Evolutionary conservation across 306 rosid species (phyloP), one percentile per base, ranked within the genome.

Genomic region (Trichosanthes truncata): DNA sequence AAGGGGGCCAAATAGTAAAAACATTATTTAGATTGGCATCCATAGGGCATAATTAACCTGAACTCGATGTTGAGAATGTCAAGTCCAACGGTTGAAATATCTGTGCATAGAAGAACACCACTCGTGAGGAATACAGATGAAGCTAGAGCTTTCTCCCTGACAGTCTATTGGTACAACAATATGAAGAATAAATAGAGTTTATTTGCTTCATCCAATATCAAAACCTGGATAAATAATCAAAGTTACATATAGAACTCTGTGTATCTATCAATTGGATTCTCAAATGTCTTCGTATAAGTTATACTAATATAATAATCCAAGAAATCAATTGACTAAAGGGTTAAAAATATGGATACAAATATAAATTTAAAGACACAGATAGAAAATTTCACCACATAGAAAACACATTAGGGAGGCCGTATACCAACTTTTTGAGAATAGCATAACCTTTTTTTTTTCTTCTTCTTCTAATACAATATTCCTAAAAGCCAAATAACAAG

Each of bases 51-150:
- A n/a, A n/a, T 68, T 83, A 88, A 94, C 97, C 98, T 92, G 96
- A 82, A 94, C 88, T 94, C 98, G 63, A 92, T 96, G 57, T 92
- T 97, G 4, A 94, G 94, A 79, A 94, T 94, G 89, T 94, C 97
- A 53, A 94, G 98, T 82, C 98, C 96, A 38, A 94, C 93, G 3
- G 97, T 94, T 35, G 98, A 97, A 87, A 93, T 93, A 87, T 93
- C 98, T 18, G 98, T 94, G 79, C 98, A 94, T 40, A 92, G 84
- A 86, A 94, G 98, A 81, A 92, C 4, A 26, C 96, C 97, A 88
- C 80, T 87, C 62, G 94, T 78, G 80, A 94, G 97, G 45, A 93
- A 88, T 83, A 89, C 90, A 83, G 92, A 92, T 31, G 90, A 86
- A 66, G 96, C 89, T 66, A 94, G 79, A 61, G 97, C 97, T 83